These are phyloP conservation scores for Colletotrichum costaricense DNA, from an alignment of 2,329 filamentous ascomycete genomes.

Conservation along the genomic window DNA sequence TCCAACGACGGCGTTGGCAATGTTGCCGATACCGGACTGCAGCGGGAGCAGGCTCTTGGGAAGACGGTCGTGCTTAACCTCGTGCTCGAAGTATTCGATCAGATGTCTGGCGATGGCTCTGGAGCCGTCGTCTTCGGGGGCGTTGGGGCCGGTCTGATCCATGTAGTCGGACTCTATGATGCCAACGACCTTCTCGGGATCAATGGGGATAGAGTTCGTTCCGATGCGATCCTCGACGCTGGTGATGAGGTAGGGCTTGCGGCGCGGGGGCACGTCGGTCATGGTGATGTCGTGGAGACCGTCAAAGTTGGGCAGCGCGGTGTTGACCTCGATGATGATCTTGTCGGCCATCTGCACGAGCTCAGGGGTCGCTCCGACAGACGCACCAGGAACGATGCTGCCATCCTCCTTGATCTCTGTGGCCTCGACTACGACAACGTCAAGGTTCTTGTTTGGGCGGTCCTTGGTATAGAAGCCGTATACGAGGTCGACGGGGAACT, in stretches of 20 bases:
- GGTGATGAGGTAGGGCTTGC: slow-evolving; percentile 90
- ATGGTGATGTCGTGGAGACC: slow-evolving; percentile 92
- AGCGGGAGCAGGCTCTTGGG: slow-evolving; percentile 82
- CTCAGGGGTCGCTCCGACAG: slow-evolving; percentile 86
- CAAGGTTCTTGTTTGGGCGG: slow-evolving; percentile 77
- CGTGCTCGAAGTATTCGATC: slow-evolving; percentile 87
- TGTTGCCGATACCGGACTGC: slow-evolving; percentile 92
- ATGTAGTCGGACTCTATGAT: slow-evolving; percentile 88
- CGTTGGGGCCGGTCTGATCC: slow-evolving; percentile 79
- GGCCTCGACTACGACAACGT: slow-evolving; percentile 88
- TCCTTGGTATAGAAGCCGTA: slow-evolving; percentile 90
- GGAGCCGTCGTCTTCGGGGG: slow-evolving; percentile 79
- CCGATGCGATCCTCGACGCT: slow-evolving; percentile 88
- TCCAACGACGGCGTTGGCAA: slow-evolving; percentile 90
- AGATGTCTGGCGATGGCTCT: slow-evolving; percentile 80
- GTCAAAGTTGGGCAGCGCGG: slow-evolving; percentile 84
- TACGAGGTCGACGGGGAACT: slow-evolving; percentile 90
- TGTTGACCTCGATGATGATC: slow-evolving; percentile 92
- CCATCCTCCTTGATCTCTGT: slow-evolving; percentile 89
- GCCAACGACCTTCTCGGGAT: slow-evolving; percentile 86
- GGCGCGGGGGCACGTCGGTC: slow-evolving; percentile 82
- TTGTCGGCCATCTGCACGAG: slow-evolving; percentile 93
- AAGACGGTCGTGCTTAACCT: slow-evolving; percentile 81
- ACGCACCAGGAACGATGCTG: slow-evolving; percentile 88
- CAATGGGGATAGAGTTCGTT: slow-evolving; percentile 82